Evolutionary conservation across 352 stramenopile species (phyloP).

Genomic region (Phytophthora citricola): DNA sequence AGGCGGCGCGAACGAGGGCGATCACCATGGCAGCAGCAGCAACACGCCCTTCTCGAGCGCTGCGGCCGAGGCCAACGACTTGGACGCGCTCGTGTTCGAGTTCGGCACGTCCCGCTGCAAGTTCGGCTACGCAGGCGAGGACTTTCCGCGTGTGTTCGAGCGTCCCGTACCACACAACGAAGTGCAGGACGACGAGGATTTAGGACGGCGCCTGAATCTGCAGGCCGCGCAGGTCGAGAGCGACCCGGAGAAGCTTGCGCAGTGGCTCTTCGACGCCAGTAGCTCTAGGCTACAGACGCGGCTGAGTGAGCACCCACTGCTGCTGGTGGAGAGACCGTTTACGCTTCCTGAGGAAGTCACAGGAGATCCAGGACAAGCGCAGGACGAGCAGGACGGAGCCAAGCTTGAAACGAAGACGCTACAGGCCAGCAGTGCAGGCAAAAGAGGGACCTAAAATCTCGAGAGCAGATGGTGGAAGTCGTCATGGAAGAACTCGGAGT

Average conservation of each 20-base stretch:
- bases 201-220: constrained; percentile 13
- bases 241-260: constrained; percentile 61
- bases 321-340: constrained; percentile 76
- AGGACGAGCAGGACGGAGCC: constrained; percentile 33
- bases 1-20: constrained; percentile 38
- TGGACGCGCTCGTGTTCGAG: constrained; percentile 83
- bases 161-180: constrained; percentile 32
- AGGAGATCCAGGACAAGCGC: constrained; percentile 18
- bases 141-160: constrained; percentile 84
- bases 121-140: constrained; percentile 88
- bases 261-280: constrained; percentile 76
- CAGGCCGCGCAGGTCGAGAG: constrained; percentile 58
- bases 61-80: constrained; percentile 69
- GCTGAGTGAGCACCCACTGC: constrained; percentile 68
- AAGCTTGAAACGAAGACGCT: constrained; percentile 9
- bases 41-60: constrained; percentile 51
- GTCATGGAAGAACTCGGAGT: constrained; percentile 84
- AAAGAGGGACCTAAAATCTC: constrained; percentile 62
- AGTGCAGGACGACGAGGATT: constrained; percentile 26
- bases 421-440: constrained; percentile 39
- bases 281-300: constrained; percentile 53
- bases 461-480: constrained; percentile 80
- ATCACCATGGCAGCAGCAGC: constrained; percentile 30
- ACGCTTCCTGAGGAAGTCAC: constrained; percentile 52
- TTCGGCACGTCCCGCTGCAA: constrained; percentile 80